Evolutionary conservation across 352 stramenopile genomes (phyloP), one percentile per base, ranked within the genome.

Genomic region (Plasmopara halstedii): DNA sequence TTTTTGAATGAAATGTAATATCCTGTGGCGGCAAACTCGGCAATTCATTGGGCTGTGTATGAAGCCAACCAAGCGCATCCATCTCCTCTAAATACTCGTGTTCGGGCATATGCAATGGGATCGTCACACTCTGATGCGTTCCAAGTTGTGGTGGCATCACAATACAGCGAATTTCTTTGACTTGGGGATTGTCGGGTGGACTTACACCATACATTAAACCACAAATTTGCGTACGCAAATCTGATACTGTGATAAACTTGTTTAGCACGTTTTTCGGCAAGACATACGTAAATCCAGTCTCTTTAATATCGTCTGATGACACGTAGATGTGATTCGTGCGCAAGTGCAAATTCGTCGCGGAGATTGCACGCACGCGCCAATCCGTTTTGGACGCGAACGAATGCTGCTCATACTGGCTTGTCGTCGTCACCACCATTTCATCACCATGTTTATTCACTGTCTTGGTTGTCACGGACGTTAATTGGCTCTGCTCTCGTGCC

Each of bases 261-360:
- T 96, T 97, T 3, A 99, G 77, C 53, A 99, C 89, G 63, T 99
- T 99, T 66, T 99, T 99, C 2, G 97, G 96, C 25, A 99, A 57
- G 29, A 99, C 96, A 72, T 99, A 99, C 11, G 97, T 99, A 50
- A 98, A 95, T 4, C 96, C 96, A 26, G 96, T 95, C 54, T 99
- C 95, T 23, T 87, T 93, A 50, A 98, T 98, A 52, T 99, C 96
- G 55, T 98, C 94, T 11, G 95, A 98, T 9, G 88, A 97, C 20
- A 99, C 96, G 76, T 99, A 99, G 55, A 99, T 98, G 67, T 99
- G 95, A 64, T 99, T 98, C 5, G 96, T 99, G 58, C 97, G 93
- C 40, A 99, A 56, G 65, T 99, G 90, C 46, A 99, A 66, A 70
- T 99, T 99, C 2, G 95, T 98, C 21, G 96, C 96, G 35, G 93